A percentile compares a stretch with the other conserved stretches of the same genome.
These are phyloP conservation scores for Phaffomyces thermotolerans DNA, from an alignment of 805 yeast species.

Conservation along the genomic window DNA sequence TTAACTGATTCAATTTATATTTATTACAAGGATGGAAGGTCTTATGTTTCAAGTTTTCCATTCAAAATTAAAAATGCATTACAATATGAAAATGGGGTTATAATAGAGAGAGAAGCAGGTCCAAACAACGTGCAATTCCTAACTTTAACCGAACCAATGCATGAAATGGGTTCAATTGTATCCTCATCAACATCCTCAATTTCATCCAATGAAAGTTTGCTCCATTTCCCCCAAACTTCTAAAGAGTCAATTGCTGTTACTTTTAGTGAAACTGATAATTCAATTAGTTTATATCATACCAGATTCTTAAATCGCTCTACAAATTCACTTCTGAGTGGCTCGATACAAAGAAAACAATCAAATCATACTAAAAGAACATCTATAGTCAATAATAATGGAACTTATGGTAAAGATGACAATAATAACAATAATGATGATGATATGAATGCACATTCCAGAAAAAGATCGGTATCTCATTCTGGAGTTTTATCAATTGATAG, in stretches of 20 bases:
- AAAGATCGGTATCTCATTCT: conserved; percentile 30
- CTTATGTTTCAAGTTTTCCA: conserved; percentile 60
- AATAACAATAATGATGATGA: conserved; percentile 7
- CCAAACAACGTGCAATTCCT: conserved; percentile 33
- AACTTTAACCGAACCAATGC: conserved; percentile 66
- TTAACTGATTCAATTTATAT: conserved; percentile 53
- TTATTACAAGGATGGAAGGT: conserved; percentile 53
- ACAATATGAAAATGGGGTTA: conserved; percentile 59
- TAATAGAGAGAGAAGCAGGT: conserved; percentile 43
- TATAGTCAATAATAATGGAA: neutral
- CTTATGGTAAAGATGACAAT: neutral
- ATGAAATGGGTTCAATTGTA: conserved; percentile 63
- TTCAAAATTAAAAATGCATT: conserved; percentile 55
- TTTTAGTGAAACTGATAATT: conserved; percentile 37
- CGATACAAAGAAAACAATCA: conserved; percentile 16
- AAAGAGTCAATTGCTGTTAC: conserved; percentile 48
- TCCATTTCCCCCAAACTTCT: conserved; percentile 43
- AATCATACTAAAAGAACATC: conserved; percentile 16
- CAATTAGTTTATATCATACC: conserved; percentile 48
- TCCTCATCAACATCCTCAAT: conserved; percentile 66
- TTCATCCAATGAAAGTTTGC: conserved; percentile 47
- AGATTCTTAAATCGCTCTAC: conserved; percentile 31
- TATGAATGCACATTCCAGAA: conserved; percentile 13
- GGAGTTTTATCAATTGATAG: conserved; percentile 37
- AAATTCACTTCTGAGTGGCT: neutral